Evolutionary conservation across 2,329 filamentous ascomycete species (phyloP).

Genomic region (Botrytis porri): DNA sequence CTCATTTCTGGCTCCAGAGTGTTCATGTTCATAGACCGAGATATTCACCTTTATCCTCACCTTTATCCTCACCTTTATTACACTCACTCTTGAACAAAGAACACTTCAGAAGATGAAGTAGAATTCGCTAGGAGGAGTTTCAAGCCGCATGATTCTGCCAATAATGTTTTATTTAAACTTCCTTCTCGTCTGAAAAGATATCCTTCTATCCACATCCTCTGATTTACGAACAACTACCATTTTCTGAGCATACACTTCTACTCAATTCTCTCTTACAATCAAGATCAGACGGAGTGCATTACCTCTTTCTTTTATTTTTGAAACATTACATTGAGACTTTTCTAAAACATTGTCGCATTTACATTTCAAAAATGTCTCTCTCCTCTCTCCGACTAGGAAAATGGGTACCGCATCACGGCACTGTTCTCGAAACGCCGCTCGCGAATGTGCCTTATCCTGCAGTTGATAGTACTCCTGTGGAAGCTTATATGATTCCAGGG

Average conservation of each 20-base stretch:
- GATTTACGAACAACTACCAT: not conserved
- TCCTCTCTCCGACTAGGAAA: not conserved
- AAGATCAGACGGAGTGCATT: not conserved
- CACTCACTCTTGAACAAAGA: not conserved
- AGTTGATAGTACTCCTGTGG: not conserved
- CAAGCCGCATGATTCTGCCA: not conserved
- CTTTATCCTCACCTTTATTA: constrained; percentile 5
- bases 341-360: constrained; percentile 1
- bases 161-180: not conserved
- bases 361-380: constrained; percentile 9
- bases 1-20: not conserved
- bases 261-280: not conserved
- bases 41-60: constrained; percentile 5
- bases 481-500: not conserved
- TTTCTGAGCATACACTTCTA: not conserved
- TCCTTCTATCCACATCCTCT: not conserved
- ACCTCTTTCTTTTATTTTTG: not conserved
- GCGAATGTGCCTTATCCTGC: constrained; percentile 9
- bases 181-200: not conserved
- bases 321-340: not conserved
- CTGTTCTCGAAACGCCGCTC: constrained; percentile 7
- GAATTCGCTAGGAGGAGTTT: not conserved
- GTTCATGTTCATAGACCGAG: not conserved
- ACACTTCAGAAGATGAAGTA: not conserved
- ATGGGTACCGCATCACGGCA: not conserved